These are phyloP conservation scores for Vigna reflexopilosa DNA, from an alignment of 306 rosid species.

Conservation along the genomic window DNA sequence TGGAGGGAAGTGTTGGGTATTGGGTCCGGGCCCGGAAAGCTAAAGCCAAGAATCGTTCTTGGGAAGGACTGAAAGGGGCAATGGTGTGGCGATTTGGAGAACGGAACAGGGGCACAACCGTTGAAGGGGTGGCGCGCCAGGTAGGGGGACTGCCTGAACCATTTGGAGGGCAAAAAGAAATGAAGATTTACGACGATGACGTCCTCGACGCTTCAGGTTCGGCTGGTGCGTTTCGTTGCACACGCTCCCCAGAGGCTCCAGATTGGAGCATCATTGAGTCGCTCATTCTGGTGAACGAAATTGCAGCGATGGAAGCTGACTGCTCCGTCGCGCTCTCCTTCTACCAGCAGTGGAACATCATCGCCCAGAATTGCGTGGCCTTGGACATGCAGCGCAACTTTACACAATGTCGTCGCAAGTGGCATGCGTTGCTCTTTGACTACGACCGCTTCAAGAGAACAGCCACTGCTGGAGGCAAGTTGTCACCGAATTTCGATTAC, in stretches of 20 bases:
- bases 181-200: constrained; percentile 32
- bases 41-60: too few relatives aligned
- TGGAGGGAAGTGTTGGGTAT: too few relatives aligned
- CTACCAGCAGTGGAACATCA: constrained; percentile 52
- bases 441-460: neutral
- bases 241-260: constrained; percentile 73
- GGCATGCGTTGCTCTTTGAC: constrained; percentile 60
- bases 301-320: constrained; percentile 82
- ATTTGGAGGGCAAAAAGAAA: neutral
- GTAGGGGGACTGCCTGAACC: too few relatives aligned
- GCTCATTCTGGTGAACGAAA: constrained; percentile 73
- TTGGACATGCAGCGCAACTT: constrained; percentile 59
- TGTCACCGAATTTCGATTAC: neutral
- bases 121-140: too few relatives aligned
- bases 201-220: constrained; percentile 3
- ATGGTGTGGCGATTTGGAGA: too few relatives aligned
- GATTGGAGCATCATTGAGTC: constrained; percentile 66
- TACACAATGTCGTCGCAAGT: constrained; percentile 73
- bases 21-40: too few relatives aligned
- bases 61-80: too few relatives aligned
- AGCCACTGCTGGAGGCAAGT: constrained; percentile 35
- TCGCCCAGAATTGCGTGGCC: constrained; percentile 56
- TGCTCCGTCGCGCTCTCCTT: constrained; percentile 51
- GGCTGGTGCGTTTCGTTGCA: constrained; percentile 44
- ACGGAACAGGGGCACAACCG: too few relatives aligned